Base-by-base conservation (phyloP, 768 basidiomycete genomes). In the Favolaschia claudopus region DNA sequence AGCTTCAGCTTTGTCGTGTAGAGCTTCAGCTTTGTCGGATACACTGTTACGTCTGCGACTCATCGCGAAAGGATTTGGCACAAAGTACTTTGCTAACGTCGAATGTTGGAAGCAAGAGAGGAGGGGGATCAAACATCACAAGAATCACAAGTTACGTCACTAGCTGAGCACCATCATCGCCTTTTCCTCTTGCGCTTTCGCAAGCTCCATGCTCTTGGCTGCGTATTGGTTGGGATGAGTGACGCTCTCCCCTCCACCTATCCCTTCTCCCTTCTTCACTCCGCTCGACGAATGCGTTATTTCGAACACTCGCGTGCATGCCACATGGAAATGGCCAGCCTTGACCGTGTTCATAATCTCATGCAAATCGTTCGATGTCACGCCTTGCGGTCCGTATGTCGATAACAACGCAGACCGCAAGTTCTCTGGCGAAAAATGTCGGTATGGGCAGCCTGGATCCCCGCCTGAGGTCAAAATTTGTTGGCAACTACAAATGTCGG, bases 251-350 rank as follows among this genome's bases (percentile, higher is more conserved):
- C 92, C 91, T 5, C 76, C 83, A 8, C 93, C 93, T 39, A 96
- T 66, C 0, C 96, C 97, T 14, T 97, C 93, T 2, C 95, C 95
- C 72, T 92, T 96, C 76, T 85, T 89, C 46, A 96, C 87, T 9
- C 90, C 87, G 59, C 72, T 77, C 19, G 72, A 72, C 22, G 80
- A 76, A 72, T 99, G 96, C 24, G 95, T 97, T 27, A 97, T 82
- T 77, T 99, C 97, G 73, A 95, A 99, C 20, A 99, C 94, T 22
- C 96, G 84, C 9, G 97, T 99, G 76, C 97, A 99, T 7, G 96
- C 96, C 40, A 98, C 91, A 71, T 99, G 96, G 72, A 88, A 96
- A 71, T 96, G 95, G 4, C 82, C 79, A 17, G 79, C 80, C 69
- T 92, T 93, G 46, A 96, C 92, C 4, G 82, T 85, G 44, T 79